Base-by-base conservation (phyloP, 176 grass and related monocot genomes). In the Musa itinerans region DNA sequence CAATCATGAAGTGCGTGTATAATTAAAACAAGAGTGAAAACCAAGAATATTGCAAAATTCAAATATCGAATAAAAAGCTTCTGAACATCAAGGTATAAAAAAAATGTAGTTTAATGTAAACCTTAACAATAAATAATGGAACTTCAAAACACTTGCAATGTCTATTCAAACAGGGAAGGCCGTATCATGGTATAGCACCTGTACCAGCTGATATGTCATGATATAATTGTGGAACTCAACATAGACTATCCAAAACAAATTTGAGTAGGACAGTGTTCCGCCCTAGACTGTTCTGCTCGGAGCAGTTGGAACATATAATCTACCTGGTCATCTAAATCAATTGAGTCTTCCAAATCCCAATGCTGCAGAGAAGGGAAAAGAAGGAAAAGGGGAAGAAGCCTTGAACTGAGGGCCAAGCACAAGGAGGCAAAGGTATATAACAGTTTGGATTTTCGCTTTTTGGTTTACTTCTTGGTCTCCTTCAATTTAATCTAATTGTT, bases 11-110 rank as follows among this genome's bases (percentile, higher is more conserved):
- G 3, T 43, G 34, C 4, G 0, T 43, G 34, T 43, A 43, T 43
- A 43, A 43, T 43, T 43, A 43, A 43, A 43, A 55, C n/a, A 55
- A 9, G 16, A 1, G 11, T 79, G 53, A 20, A 65, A 14, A 57
- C 29, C 69, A 49, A 74, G 16, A 20, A 25, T 48, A 57, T 54
- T 2, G 50, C 64, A 72, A 57, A 74, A 29, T 1, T 11, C 48
- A 74, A 71, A 54, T 64, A 53, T 29, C n/a, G 0, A 65, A 49
- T 15, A 84, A 78, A 3, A 64, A 27, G 20, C 23, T 72, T 64
- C 24, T 15, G 59, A 23, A 50, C 21, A 81, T 63, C 22, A 81
- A 74, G 20, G 24, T 2, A 53, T 1, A 24, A 80, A 76, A 56
- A 65, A 43, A 67, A 68, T 9, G 24, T 21, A 11, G 9, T 26